Evolutionary conservation across 2,329 filamentous ascomycete genomes (phyloP).

Genomic region (Hymenoscyphus albidus): DNA sequence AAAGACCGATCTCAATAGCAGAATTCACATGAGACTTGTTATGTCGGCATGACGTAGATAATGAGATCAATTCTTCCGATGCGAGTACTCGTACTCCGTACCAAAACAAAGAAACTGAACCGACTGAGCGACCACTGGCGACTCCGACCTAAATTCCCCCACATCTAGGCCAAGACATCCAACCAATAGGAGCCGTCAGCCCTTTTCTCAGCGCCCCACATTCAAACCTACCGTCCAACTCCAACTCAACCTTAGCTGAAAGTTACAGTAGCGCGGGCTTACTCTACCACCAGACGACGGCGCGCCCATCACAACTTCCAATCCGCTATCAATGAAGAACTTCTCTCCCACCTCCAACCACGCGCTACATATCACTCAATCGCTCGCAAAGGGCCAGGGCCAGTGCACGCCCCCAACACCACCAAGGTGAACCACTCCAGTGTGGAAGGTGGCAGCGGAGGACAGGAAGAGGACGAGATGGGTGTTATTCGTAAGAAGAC

Average conservation of each 20-base stretch:
- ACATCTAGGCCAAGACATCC: background rate
- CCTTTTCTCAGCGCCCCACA: background rate
- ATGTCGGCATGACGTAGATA: too few relatives aligned
- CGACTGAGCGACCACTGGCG: too few relatives aligned
- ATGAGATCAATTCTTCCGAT: too few relatives aligned
- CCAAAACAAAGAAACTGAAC: too few relatives aligned
- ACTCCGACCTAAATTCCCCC: background rate
- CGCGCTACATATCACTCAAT: background rate
- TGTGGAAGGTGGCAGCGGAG: background rate
- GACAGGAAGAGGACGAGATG: conserved; percentile 49
- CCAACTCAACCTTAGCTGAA: background rate
- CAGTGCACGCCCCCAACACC: background rate
- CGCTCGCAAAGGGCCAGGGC: background rate
- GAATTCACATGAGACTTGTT: too few relatives aligned
- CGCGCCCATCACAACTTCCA: background rate
- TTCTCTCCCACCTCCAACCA: background rate
- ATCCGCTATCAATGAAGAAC: background rate
- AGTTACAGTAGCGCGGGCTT: too few relatives aligned
- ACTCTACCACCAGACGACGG: background rate
- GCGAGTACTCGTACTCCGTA: too few relatives aligned
- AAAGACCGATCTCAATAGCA: too few relatives aligned
- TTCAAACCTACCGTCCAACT: background rate
- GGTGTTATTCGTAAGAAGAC: conserved; percentile 97
- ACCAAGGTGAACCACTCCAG: background rate
- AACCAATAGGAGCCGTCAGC: background rate